phyloP scores from a whole-genome alignment of 345 rosid genomes.

The Populus ilicifolia region DNA sequence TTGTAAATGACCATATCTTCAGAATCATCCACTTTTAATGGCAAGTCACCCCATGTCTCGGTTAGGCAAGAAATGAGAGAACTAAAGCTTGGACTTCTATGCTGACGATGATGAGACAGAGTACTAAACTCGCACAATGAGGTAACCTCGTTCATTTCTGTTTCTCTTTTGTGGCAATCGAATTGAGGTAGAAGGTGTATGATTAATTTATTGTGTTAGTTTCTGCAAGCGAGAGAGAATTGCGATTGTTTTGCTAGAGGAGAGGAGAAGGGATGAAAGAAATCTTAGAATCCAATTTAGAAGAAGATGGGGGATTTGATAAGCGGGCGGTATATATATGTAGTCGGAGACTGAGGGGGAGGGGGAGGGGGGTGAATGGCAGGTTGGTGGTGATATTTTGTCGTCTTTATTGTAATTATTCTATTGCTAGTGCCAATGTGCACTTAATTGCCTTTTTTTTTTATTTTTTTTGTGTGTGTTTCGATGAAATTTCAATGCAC shows the following conservation, averaged over 20 bases:
- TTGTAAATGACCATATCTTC: conserved; percentile 56
- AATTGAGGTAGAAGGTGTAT: background rate
- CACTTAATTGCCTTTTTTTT: background rate
- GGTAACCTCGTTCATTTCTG: background rate
- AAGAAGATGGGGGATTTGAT: background rate
- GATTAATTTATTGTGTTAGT: background rate
- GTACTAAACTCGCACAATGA: background rate
- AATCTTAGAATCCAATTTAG: background rate
- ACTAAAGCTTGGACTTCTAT: conserved; percentile 1
- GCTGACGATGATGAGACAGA: background rate
- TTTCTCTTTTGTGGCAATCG: background rate
- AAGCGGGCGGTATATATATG: background rate
- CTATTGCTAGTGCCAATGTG: background rate
- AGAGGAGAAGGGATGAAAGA: background rate
- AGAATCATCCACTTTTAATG: conserved; percentile 51
- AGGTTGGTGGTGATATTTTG: background rate
- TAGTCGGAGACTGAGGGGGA: background rate
- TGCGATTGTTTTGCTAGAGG: background rate
- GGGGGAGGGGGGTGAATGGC: background rate
- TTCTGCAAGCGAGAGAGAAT: background rate
- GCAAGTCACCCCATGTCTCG: conserved; percentile 36
- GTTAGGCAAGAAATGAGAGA: conserved; percentile 18
- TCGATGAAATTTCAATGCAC: background rate
- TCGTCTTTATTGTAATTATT: background rate
- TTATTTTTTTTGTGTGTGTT: background rate